Base-by-base conservation (phyloP, 163 green algal species). In the Smithsoniella earleae region DNA sequence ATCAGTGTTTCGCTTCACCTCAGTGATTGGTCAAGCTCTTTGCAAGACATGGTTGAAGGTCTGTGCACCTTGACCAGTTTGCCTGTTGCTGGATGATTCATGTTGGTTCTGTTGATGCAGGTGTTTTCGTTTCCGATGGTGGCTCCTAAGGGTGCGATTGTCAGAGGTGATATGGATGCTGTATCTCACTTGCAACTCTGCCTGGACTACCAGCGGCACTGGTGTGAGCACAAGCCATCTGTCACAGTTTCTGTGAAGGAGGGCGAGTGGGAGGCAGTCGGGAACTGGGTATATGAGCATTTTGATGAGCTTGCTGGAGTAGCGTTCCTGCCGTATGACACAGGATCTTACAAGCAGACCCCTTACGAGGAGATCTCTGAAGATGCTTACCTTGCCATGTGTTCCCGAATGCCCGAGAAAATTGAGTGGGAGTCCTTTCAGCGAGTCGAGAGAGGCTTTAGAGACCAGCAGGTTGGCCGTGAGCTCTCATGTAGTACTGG, bases 211-310 rank as follows among this genome's bases (percentile, higher is more conserved):
- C 77, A 83, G 74, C 62, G 74, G 33, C 74, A 82, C 79, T 83
- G 76, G 76, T 83, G 79, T 66, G 79, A 83, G 62, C 79, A 83
- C 79, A 83, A 83, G 79, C 76, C 79, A 31, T 78, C 65, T 46
- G 79, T 83, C 55, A 83, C 79, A 4, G 75, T 83, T 13, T 74
- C 64, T 1, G 79, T 83, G 20, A 62, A 75, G 13, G 76, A 83
- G 76, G 22, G 78, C 3, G 79, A 83, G 76, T 83, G 79, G 79
- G 74, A 79, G 77, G 66, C 76, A 3, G 77, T 83, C 46, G 79
- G 79, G 0, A 77, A 78, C 28, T 83, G 79, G 79, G 79, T 83
- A n/a, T 83, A 82, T 77, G 34, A 36, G 8, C 79, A 83, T 74
- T 83, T 83, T 52, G 79, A 82, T 33, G 79, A 83, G 46, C 73